These are phyloP conservation scores for Leccinum imitatum DNA, from an alignment of 768 basidiomycete species.

Conservation along the genomic window DNA sequence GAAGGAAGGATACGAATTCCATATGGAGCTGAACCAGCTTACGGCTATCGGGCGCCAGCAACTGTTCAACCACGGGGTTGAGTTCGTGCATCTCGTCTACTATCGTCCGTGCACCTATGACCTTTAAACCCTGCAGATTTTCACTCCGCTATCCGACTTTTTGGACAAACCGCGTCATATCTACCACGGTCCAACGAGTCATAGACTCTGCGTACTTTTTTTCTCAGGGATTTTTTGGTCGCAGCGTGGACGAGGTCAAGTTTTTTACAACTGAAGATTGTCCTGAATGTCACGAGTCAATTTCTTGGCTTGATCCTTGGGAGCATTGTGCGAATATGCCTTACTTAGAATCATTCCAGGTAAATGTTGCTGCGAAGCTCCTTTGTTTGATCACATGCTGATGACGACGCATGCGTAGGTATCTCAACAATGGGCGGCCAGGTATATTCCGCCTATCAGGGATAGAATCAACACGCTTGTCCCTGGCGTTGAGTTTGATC, in stretches of 20 bases:
- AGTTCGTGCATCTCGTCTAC: conserved; percentile 25
- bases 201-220: conserved; percentile 44
- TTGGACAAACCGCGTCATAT: conserved; percentile 13
- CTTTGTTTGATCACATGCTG: not conserved
- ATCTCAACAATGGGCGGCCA: conserved; percentile 29
- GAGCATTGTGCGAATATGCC: conserved; percentile 30
- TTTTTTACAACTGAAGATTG: conserved; percentile 35
- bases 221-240: conserved; percentile 39
- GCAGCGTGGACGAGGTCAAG: conserved; percentile 21
- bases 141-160: conserved; percentile 21
- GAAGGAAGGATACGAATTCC: conserved; percentile 35
- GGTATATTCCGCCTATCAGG: conserved; percentile 38
- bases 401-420: conserved; percentile 1
- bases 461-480: conserved; percentile 35
- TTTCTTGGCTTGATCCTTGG: conserved; percentile 43
- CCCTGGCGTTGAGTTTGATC: conserved; percentile 32
- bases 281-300: conserved; percentile 18
- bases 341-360: not conserved
- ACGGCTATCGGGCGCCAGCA: conserved; percentile 37
- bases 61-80: conserved; percentile 41
- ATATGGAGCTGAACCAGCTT: conserved; percentile 35
- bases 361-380: not conserved
- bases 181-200: conserved; percentile 25
- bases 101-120: not conserved
- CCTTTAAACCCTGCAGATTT: conserved; percentile 13